Evolutionary conservation across 768 basidiomycete genomes (phyloP).

Genomic region (Tricholoma saponaceum): DNA sequence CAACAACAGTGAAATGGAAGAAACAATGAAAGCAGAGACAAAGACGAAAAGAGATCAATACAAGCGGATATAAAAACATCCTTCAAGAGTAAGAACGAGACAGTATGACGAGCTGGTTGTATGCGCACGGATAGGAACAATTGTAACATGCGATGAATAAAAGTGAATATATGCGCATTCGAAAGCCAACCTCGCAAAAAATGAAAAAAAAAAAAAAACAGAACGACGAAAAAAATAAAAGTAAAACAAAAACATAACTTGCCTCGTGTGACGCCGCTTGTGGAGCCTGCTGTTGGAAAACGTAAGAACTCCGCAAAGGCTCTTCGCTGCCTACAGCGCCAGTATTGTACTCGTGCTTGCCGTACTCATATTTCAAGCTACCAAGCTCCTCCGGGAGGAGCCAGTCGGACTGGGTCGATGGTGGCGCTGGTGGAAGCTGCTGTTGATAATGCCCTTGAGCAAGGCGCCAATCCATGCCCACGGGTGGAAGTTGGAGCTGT

Average conservation of each 20-base stretch:
- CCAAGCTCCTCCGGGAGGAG: slow-evolving; percentile 4
- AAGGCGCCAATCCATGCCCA: slow-evolving; percentile 33
- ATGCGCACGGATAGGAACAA: neutral
- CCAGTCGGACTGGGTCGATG: slow-evolving; percentile 7
- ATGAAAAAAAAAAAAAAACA: neutral
- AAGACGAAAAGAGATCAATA: too few relatives aligned
- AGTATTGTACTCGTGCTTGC: slow-evolving; percentile 5
- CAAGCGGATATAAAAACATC: neutral
- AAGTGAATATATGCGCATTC: neutral
- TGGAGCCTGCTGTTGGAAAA: slow-evolving; percentile 16
- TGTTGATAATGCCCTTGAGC: slow-evolving; percentile 28
- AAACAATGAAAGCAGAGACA: neutral
- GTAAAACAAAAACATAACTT: neutral
- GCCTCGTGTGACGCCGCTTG: slow-evolving; percentile 1
- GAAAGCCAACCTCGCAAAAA: neutral
- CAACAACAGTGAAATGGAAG: neutral
- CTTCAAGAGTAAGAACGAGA: neutral
- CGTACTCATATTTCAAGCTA: neutral
- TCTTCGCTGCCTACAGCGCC: slow-evolving; percentile 6
- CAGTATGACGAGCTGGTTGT: neutral
- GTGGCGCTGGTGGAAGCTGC: slow-evolving; percentile 12
- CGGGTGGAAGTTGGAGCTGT: slow-evolving; percentile 17
- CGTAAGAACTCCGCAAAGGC: slow-evolving; percentile 1
- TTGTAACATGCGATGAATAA: too few relatives aligned
- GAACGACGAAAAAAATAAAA: neutral